Conservation (phyloP, 768 basidiomycete species). For the Psilocybe subaeruginosa region DNA sequence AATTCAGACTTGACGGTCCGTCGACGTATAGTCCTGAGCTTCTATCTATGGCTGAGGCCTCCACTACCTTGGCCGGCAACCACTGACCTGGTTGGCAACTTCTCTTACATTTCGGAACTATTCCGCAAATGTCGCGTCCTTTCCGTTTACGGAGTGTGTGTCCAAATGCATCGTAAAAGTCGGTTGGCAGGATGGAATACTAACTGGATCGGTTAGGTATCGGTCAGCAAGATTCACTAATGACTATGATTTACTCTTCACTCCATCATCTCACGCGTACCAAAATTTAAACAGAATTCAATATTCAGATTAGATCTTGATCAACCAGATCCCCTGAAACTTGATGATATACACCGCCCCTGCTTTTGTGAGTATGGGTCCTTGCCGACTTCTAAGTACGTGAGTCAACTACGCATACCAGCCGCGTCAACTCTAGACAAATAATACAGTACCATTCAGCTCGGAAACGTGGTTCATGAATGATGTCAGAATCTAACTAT, state of each 20-base stretch:
- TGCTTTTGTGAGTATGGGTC: neutral
- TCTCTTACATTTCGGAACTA: neutral
- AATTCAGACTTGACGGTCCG: neutral
- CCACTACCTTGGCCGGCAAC: neutral
- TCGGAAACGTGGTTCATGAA: conserved; percentile 8
- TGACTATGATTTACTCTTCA: neutral
- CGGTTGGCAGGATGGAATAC: neutral
- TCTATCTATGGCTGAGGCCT: neutral
- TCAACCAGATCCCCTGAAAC: neutral
- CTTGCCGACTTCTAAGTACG: neutral
- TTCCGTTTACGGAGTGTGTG: neutral
- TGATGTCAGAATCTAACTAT: conserved; percentile 1
- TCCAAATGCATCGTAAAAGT: neutral
- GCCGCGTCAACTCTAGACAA: neutral
- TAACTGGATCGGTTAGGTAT: neutral
- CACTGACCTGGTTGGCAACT: neutral
- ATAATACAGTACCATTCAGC: neutral
- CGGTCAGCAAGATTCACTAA: neutral
- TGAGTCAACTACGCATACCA: neutral
- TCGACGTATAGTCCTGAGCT: neutral
- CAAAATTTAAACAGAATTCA: neutral
- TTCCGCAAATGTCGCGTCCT: neutral
- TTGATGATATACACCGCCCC: conserved; percentile 1
- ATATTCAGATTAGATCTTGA: conserved; percentile 7
- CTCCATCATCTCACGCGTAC: neutral